These are phyloP conservation scores for Ogataea glucozyma DNA, from an alignment of 805 yeast species.

Conservation along the genomic window DNA sequence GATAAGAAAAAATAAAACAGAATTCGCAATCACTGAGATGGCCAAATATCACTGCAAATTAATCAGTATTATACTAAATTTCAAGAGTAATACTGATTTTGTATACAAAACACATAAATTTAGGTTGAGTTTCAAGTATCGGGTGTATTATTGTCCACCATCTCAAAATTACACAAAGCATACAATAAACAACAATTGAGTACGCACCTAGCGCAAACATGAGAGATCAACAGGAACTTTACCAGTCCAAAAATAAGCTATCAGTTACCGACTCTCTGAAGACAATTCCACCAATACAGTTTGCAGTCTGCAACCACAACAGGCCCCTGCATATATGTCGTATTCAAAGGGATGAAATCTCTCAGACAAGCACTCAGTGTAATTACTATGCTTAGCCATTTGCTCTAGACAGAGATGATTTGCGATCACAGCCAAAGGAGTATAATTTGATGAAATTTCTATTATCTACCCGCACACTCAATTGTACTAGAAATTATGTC, in stretches of 20 bases:
- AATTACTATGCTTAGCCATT: background rate
- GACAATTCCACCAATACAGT: too few relatives aligned
- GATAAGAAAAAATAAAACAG: background rate
- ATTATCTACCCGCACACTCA: background rate
- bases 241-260: background rate
- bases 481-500: background rate
- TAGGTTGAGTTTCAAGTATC: background rate
- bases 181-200: slow-evolving; percentile 1
- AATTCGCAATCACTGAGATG: background rate
- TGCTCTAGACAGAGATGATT: too few relatives aligned
- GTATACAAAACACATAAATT: background rate
- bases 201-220: background rate
- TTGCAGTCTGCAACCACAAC: background rate
- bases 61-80: background rate
- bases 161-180: background rate
- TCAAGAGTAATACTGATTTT: background rate
- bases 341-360: background rate
- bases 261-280: too few relatives aligned
- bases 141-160: background rate
- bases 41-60: background rate
- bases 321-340: slow-evolving; percentile 1
- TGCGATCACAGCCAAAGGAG: slow-evolving; percentile 3
- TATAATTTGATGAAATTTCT: background rate
- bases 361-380: background rate
- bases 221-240: background rate